Evolutionary conservation across 2,329 filamentous ascomycete genomes (phyloP).

Genomic region (Sphaerostilbella broomeana): DNA sequence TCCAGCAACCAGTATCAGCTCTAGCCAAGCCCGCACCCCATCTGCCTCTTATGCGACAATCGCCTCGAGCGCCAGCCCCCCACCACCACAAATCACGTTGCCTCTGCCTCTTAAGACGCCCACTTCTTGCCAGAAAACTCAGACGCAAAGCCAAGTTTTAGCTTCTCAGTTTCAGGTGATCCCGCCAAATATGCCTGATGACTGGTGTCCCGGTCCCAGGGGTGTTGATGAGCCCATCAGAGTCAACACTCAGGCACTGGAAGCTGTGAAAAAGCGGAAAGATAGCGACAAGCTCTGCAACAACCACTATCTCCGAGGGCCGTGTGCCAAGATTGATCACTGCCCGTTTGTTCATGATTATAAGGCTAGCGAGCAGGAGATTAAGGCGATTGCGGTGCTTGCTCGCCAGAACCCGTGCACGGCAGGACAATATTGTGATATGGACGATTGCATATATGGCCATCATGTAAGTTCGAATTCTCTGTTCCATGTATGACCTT

Average conservation of each 20-base stretch:
- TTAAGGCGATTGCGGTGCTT: conserved; percentile 49
- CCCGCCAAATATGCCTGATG: conserved; percentile 24
- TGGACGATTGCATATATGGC: conserved; percentile 55
- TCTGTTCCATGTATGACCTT: no score
- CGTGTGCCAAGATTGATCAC: conserved; percentile 46
- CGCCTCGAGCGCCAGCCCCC: conserved; percentile 36
- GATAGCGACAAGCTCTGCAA: conserved; percentile 54
- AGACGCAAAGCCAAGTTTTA: conserved; percentile 30
- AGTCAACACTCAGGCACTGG: conserved; percentile 40
- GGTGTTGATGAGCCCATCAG: conserved; percentile 48
- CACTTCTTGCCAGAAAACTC: conserved; percentile 1
- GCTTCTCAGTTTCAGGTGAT: conserved; percentile 30
- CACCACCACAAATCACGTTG: conserved; percentile 36
- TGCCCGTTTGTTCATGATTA: conserved; percentile 54
- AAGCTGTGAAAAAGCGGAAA: conserved; percentile 50
- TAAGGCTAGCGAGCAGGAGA: conserved; percentile 46
- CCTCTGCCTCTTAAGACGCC: conserved; percentile 25
- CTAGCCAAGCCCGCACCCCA: conserved; percentile 11
- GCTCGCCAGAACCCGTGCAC: conserved; percentile 53
- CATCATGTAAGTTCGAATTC: conserved; percentile 44
- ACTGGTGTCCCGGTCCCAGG: conserved; percentile 48
- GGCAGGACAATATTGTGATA: conserved; percentile 50
- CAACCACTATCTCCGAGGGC: conserved; percentile 53
- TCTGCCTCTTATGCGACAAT: conserved; percentile 35
- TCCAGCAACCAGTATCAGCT: conserved; percentile 14